Evolutionary conservation across 441 rosid species (phyloP), one percentile per base, ranked within the genome.

Genomic region (Dalechampia spathulata): DNA sequence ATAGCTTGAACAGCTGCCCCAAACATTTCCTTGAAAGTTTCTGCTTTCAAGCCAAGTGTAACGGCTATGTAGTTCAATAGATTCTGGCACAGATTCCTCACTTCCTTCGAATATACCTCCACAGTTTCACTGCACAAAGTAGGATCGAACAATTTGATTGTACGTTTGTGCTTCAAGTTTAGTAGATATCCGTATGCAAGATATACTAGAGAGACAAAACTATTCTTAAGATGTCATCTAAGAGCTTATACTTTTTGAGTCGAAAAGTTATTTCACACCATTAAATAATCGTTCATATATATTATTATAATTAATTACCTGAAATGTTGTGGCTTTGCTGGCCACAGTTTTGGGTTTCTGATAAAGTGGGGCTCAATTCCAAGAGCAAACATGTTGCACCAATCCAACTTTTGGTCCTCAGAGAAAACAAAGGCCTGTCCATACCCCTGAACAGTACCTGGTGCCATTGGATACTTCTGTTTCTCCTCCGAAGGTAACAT

Each of bases 1-100:
- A 86, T 77, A 9, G 96, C 98, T 67, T 91, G 93, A 28, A 88
- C 91, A 7, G 83, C 83, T 21, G 32, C 82, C 26, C 93, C 84
- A 62, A 86, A 86, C 88, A 84, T 81, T 57, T 86, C 77, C 26
- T 84, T 82, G 48, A 90, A 83, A 22, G 58, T 60, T 20, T 72
- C 75, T 41, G 55, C 79, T 68, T 77, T 79, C 65, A 86, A 66
- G 48, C 80, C 83, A 38, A 89, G 76, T 57, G 76, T 81, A 59
- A 58, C 66, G 45, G 90, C 90, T 66, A 84, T 73, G 45, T 68
- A 75, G 64, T 65, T 66, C 38, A 86, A 57, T 57, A 90, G 76
- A 46, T 63, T 73, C 75, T 77, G 57, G 67, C 95, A 86, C 13
- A 86, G 64, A 43, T 81, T 78, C 67, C 90, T 79, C 50, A 86